Conservation (phyloP, 306 rosid species). For the Quercus suber region DNA sequence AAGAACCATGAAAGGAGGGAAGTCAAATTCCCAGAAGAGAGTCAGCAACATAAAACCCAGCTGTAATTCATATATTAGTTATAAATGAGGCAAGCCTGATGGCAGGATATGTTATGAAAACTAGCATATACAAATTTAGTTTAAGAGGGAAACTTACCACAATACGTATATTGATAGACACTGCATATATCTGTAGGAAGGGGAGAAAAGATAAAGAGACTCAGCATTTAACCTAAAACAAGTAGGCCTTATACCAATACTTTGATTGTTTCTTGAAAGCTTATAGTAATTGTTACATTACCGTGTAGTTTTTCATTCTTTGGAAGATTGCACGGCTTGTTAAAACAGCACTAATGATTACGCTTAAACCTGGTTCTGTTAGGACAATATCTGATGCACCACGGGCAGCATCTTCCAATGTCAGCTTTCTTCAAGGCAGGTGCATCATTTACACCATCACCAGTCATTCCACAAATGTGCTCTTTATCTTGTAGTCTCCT, state of each 20-base stretch:
- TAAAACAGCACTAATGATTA: constrained; percentile 73
- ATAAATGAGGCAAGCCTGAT: constrained; percentile 14
- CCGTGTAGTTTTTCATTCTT: constrained; percentile 80
- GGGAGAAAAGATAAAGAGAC: neutral
- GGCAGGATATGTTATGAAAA: constrained; percentile 16
- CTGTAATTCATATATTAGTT: constrained; percentile 30
- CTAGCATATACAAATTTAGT: neutral
- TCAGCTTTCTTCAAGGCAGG: constrained; percentile 80
- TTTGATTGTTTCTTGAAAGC: neutral
- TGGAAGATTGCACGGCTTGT: constrained; percentile 79
- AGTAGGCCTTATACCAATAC: neutral
- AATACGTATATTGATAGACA: constrained; percentile 77
- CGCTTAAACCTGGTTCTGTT: constrained; percentile 80
- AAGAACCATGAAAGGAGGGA: constrained; percentile 83
- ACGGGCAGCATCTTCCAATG: constrained; percentile 73
- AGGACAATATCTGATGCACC: constrained; percentile 79
- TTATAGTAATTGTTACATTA: constrained; percentile 21
- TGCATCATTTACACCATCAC: constrained; percentile 83
- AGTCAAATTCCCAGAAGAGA: constrained; percentile 63
- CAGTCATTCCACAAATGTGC: constrained; percentile 82
- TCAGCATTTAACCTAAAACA: constrained; percentile 10
- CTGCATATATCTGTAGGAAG: constrained; percentile 64
- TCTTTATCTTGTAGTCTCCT: constrained; percentile 65
- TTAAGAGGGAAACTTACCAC: constrained; percentile 43
- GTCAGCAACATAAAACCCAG: constrained; percentile 63